Base-by-base conservation (phyloP, 2,329 filamentous ascomycete species). In the Diaporthe caulivora region DNA sequence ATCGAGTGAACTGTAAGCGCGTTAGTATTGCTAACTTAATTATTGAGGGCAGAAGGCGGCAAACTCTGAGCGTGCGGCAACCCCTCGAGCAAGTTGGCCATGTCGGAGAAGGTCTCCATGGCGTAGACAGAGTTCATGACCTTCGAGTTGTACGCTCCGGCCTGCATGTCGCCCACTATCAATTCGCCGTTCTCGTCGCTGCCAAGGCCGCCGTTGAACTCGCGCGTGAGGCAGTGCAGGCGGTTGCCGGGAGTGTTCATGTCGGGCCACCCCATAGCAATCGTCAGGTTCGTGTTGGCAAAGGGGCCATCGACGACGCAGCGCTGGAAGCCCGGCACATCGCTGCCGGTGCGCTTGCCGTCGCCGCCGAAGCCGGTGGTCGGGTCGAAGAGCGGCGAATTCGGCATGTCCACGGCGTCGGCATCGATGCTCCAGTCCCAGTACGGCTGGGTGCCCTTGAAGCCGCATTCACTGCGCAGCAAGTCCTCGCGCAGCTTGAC, bases 361-460 rank as follows among this genome's bases (percentile, higher is more conserved):
- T 60, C 55, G 37, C 55, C 55, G 37, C 55, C 55, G 34, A 60
- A 60, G 6, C 55, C 55, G 3, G 55, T 60, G 5, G 3, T 24
- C 6, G 55, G 55, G 55, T 60, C 55, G n/a, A 60, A 60, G 55
- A 60, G 13, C 13, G 55, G n/a, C 10, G 55, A 60, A n/a, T 18
- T 18, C 13, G n/a, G 55, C 34, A 21, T 26, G 37, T 60, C 1
- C n/a, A 2, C 1, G n/a, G 55, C 55, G 55, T 60, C 55, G 34
- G n/a, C 55, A 34, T 60, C 55, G 37, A 60, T 60, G 55, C 34
- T 60, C 55, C 55, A 60, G 55, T 60, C 55, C 55, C 55, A 60
- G 34, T 60, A 60, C 34, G 55, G 55, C 55, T 26, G n/a, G 55
- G n/a, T 42, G 0, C 55, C 55, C 2, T 13, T 60, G 55, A 60